Evolutionary conservation across 345 rosid species (phyloP).

Genomic region (Theobroma cacao): DNA sequence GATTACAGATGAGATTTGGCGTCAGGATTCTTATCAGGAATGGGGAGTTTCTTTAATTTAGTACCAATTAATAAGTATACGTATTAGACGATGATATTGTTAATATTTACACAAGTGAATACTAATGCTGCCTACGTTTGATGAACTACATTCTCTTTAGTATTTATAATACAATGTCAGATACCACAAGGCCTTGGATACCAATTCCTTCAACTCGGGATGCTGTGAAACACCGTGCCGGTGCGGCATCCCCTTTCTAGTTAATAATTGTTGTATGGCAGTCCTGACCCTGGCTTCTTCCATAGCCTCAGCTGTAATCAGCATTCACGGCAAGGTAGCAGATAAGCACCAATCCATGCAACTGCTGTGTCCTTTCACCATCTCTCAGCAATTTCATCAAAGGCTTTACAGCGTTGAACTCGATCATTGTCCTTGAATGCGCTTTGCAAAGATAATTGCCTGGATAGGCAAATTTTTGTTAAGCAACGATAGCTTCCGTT

Average conservation of each 20-base stretch:
- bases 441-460: slow-evolving; percentile 52
- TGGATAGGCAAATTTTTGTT: slow-evolving; percentile 51
- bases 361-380: slow-evolving; percentile 42
- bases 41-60: too few species aligned
- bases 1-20: too few species aligned
- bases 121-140: not conserved
- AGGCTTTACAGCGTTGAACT: slow-evolving; percentile 39
- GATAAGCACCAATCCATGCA: slow-evolving; percentile 53
- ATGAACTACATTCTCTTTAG: not conserved
- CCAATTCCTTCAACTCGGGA: not conserved
- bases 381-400: slow-evolving; percentile 60
- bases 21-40: too few species aligned
- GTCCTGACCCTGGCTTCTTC: slow-evolving; percentile 65
- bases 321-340: slow-evolving; percentile 40
- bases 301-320: slow-evolving; percentile 46
- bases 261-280: slow-evolving; percentile 49
- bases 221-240: slow-evolving; percentile 1
- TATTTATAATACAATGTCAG: not conserved
- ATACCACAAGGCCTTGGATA: not conserved
- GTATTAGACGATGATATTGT: too few species aligned
- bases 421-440: slow-evolving; percentile 69
- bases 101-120: too few species aligned
- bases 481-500: slow-evolving; percentile 55
- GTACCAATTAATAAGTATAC: too few species aligned
- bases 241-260: slow-evolving; percentile 16